Conservation (phyloP, 2,329 filamentous ascomycete genomes). For the Dryadomyces quercivorus region DNA sequence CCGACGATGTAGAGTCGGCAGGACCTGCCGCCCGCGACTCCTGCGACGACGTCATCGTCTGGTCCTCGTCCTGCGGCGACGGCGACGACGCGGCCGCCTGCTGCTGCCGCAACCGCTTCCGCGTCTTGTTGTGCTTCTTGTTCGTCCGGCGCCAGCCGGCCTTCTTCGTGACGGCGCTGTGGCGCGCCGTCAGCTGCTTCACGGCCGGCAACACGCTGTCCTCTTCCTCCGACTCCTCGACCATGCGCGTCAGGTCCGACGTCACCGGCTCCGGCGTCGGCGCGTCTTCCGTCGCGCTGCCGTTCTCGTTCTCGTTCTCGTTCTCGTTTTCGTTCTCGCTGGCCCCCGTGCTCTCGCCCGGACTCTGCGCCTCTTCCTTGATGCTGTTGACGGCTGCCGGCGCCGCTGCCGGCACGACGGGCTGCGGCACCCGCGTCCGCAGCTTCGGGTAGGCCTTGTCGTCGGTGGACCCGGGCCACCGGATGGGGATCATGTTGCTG, state of each 20-base stretch:
- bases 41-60: not conserved
- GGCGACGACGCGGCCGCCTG: not conserved
- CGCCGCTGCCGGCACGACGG: conserved; percentile 13
- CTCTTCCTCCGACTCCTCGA: conserved; percentile 25
- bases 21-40: too few species aligned
- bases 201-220: not conserved
- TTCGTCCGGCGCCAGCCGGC: conserved; percentile 21
- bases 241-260: conserved; percentile 8
- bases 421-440: conserved; percentile 31
- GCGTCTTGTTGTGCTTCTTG: conserved; percentile 32
- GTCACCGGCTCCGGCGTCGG: conserved; percentile 16
- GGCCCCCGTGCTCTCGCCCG: conserved; percentile 24
- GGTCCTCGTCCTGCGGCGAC: not conserved
- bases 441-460: conserved; percentile 44
- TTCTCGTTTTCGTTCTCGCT: conserved; percentile 40
- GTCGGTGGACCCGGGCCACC: conserved; percentile 52
- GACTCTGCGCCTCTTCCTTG: not conserved
- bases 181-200: conserved; percentile 9
- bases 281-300: conserved; percentile 26
- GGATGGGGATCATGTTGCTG: conserved; percentile 53
- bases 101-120: conserved; percentile 4
- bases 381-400: conserved; percentile 15
- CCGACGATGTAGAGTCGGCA: too few species aligned
- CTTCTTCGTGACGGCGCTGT: conserved; percentile 11
- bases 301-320: conserved; percentile 21